These are phyloP conservation scores for Citropsis articulata DNA, from an alignment of 345 rosid species.

Conservation along the genomic window DNA sequence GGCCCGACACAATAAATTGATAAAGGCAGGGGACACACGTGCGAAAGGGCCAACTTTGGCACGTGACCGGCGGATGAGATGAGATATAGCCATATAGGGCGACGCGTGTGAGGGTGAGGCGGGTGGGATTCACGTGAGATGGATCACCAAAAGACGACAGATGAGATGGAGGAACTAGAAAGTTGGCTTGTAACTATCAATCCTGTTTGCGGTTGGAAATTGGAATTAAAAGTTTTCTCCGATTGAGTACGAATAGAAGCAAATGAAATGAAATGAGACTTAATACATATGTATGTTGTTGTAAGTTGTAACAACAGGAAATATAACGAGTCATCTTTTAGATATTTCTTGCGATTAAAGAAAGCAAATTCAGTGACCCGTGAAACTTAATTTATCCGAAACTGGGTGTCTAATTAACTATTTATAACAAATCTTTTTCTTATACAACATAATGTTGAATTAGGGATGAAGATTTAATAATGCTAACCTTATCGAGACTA, in stretches of 20 bases:
- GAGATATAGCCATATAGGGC: constrained; percentile 11
- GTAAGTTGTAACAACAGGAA: not conserved
- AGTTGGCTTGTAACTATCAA: constrained; percentile 49
- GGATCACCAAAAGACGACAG: constrained; percentile 24
- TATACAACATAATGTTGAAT: not conserved
- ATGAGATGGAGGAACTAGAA: constrained; percentile 16
- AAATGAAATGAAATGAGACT: not conserved
- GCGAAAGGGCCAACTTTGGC: constrained; percentile 36
- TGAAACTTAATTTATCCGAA: not conserved
- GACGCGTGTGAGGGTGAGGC: constrained; percentile 32
- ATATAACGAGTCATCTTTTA: not conserved
- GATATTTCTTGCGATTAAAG: not conserved
- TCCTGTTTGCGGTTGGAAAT: constrained; percentile 43
- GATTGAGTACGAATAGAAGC: not conserved
- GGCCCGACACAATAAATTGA: not conserved
- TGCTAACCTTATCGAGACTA: not conserved
- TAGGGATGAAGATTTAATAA: not conserved
- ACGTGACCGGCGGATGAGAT: constrained; percentile 37
- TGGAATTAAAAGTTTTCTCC: constrained; percentile 12
- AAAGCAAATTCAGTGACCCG: not conserved
- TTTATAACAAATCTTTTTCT: not conserved
- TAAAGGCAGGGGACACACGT: constrained; percentile 25
- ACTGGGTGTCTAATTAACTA: constrained; percentile 6
- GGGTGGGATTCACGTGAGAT: constrained; percentile 64
- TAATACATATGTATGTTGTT: too few relatives aligned